These are phyloP conservation scores for Acanthamoeba divionensis DNA, from an alignment of 208 protist species.

Conservation along the genomic window DNA sequence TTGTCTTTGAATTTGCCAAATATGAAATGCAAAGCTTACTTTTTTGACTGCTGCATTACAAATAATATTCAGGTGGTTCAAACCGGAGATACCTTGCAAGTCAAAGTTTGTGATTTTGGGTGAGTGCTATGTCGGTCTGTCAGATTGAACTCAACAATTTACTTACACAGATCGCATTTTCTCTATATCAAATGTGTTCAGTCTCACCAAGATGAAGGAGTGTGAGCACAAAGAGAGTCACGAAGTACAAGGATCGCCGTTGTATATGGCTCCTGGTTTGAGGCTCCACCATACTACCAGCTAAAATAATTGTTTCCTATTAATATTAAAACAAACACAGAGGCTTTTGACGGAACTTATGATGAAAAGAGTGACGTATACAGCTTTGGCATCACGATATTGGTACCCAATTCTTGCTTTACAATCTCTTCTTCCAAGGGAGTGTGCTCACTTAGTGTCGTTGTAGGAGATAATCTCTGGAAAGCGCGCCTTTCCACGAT, in stretches of 20 bases:
- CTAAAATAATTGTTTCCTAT: neutral
- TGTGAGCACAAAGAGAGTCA: neutral
- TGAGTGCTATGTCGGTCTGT: neutral
- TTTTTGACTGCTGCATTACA: no score
- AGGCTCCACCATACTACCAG: neutral
- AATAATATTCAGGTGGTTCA: no score
- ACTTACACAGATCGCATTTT: neutral
- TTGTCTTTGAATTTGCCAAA: neutral
- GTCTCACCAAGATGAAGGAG: slow-evolving; percentile 44
- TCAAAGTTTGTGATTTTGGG: slow-evolving; percentile 48
- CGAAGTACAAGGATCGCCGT: slow-evolving; percentile 9
- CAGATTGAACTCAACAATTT: neutral
- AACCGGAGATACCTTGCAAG: slow-evolving; percentile 25
- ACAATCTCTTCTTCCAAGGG: neutral
- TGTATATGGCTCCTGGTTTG: slow-evolving; percentile 48
- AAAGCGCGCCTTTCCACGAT: slow-evolving; percentile 5
- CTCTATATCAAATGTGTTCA: neutral
- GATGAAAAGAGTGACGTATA: slow-evolving; percentile 47
- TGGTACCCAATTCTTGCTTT: neutral
- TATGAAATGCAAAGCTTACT: no score
- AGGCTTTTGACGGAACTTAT: slow-evolving; percentile 32
- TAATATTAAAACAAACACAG: neutral
- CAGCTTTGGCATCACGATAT: neutral
- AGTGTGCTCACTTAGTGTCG: neutral
- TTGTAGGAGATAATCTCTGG: slow-evolving; percentile 50